phyloP scores from a whole-genome alignment of 768 basidiomycete genomes.

The Suillus subaureus region DNA sequence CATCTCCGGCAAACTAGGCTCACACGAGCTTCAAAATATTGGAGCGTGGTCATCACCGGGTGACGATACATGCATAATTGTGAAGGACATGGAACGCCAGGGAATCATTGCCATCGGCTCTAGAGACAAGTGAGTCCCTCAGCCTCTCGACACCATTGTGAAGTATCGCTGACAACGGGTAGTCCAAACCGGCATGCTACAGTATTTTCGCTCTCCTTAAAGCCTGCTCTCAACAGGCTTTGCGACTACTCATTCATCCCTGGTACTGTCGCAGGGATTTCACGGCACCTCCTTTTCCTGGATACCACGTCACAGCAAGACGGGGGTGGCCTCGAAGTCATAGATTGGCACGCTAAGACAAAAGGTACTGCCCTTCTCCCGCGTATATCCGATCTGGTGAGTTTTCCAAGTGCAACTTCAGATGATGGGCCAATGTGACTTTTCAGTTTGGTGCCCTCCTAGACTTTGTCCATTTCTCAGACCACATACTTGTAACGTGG shows the following conservation, averaged over 20 bases:
- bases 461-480: slow-evolving; percentile 26
- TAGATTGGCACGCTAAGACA: slow-evolving; percentile 27
- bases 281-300: slow-evolving; percentile 23
- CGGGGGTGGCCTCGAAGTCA: slow-evolving; percentile 24
- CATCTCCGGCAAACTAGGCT: slow-evolving; percentile 20
- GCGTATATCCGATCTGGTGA: slow-evolving; percentile 22
- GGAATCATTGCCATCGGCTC: slow-evolving; percentile 25
- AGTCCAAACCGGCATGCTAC: slow-evolving; percentile 20
- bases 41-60: slow-evolving; percentile 21
- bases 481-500: slow-evolving; percentile 29
- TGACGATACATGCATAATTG: slow-evolving; percentile 21
- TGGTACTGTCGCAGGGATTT: slow-evolving; percentile 25
- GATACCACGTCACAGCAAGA: slow-evolving; percentile 22
- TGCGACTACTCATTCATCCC: slow-evolving; percentile 26
- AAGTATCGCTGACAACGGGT: not conserved
- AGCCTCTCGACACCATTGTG: not conserved
- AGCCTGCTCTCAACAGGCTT: slow-evolving; percentile 21
- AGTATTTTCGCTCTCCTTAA: slow-evolving; percentile 21
- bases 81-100: slow-evolving; percentile 16
- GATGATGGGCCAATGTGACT: not conserved
- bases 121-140: slow-evolving; percentile 14
- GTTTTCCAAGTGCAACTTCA: slow-evolving; percentile 1
- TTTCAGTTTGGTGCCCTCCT: slow-evolving; percentile 27
- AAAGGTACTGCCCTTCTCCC: slow-evolving; percentile 28
- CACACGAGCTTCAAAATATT: slow-evolving; percentile 20